These are phyloP conservation scores for Chlorella sorokiniana DNA, from an alignment of 139 green algal genomes.

Conservation along the genomic window DNA sequence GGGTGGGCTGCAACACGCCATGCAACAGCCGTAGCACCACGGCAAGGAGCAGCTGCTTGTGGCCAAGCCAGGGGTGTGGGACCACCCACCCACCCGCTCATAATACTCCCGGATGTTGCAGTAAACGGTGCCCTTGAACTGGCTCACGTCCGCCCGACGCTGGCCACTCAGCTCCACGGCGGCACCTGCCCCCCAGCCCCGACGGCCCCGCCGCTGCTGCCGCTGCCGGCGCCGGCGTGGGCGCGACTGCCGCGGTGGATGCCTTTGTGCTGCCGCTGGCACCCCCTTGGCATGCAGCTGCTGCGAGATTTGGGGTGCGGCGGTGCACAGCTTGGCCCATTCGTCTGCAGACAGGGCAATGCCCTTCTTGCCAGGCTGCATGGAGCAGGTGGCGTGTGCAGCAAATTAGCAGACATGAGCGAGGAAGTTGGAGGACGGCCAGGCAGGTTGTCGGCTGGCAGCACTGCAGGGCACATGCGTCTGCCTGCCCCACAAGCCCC, in stretches of 20 bases:
- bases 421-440: no score
- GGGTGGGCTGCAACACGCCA: background rate
- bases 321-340: slow-evolving; percentile 37
- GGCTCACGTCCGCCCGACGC: slow-evolving; percentile 46
- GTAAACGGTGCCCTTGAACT: slow-evolving; percentile 55
- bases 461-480: no score
- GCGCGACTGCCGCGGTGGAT: background rate
- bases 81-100: slow-evolving; percentile 19
- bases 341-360: slow-evolving; percentile 41
- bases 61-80: background rate
- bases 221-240: background rate
- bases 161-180: slow-evolving; percentile 41
- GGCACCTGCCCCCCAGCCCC: background rate
- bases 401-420: background rate
- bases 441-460: no score
- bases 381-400: background rate
- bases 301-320: background rate
- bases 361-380: slow-evolving; percentile 61
- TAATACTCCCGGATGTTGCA: slow-evolving; percentile 64
- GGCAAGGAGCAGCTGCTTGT: background rate
- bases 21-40: background rate
- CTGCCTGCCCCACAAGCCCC: no score
- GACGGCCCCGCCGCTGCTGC: background rate
- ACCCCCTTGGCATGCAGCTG: background rate
- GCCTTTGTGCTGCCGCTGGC: no score